These are phyloP conservation scores for Raddia distichophylla DNA, from an alignment of 176 grass and related monocot genomes.

Conservation along the genomic window DNA sequence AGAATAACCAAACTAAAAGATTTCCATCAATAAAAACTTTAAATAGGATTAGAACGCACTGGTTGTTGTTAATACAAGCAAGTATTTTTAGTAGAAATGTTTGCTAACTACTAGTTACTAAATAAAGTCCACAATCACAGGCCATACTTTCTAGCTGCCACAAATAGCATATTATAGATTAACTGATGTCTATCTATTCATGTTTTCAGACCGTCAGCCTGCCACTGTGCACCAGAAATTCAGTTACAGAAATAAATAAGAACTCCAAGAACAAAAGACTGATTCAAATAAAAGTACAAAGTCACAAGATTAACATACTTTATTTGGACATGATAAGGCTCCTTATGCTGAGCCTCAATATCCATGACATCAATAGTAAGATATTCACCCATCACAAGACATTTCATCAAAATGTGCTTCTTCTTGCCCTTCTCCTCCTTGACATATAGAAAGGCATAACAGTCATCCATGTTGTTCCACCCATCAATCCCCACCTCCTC, in stretches of 20 bases:
- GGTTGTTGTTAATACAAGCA: background rate
- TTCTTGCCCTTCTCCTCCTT: constrained; percentile 74
- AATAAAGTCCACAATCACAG: background rate
- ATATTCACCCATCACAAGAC: constrained; percentile 64
- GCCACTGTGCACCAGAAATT: background rate
- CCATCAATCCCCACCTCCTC: constrained; percentile 81
- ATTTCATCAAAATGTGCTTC: constrained; percentile 64
- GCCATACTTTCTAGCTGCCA: background rate
- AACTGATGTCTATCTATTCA: background rate
- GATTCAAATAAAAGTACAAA: background rate
- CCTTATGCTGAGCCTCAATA: constrained; percentile 51
- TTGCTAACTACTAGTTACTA: background rate
- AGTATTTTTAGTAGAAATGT: background rate
- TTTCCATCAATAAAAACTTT: background rate
- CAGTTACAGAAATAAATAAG: constrained; percentile 9
- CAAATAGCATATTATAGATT: background rate
- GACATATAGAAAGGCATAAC: constrained; percentile 70
- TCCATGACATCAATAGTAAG: constrained; percentile 75
- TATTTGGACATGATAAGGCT: constrained; percentile 61
- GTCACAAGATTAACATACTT: constrained; percentile 50
- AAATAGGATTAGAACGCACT: background rate
- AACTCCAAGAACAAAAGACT: background rate
- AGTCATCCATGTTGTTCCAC: constrained; percentile 72
- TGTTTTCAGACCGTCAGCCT: background rate
- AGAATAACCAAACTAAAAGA: constrained; percentile 2